Base-by-base conservation (phyloP, 345 rosid species). In the Theobroma cacao region DNA sequence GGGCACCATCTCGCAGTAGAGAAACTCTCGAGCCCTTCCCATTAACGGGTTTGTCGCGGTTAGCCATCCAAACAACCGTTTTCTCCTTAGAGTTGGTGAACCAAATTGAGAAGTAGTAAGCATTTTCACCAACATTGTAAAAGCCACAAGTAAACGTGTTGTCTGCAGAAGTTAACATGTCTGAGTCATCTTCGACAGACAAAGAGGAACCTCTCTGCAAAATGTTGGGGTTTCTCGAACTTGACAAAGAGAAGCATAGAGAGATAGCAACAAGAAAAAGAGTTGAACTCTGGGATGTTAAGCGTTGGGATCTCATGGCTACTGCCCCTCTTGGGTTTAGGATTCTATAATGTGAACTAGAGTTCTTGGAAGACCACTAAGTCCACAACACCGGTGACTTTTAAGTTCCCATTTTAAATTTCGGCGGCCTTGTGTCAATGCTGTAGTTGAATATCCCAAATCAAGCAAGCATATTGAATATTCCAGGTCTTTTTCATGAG, bases 51-150 rank as follows among this genome's bases (percentile, higher is more conserved):
- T 66, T 69, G 68, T 82, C 83, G 11, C 83, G 78, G 82, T 86
- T 88, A 33, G 87, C 91, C 75, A 63, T 85, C 91, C 91, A 88
- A 47, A 83, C 84, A 15, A 88, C 84, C 17, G 86, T 78, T 34
- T 30, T 80, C 52, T 86, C 64, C 8, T 38, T 55, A 12, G 85
- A 67, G 26, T 70, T 50, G 6, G 86, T 75, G 85, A 80, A 88
- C 89, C 91, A 86, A 36, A 88, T 77, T 0, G 89, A 82, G 75
- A 86, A 80, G 84, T 80, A 86, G 76, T 76, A 88, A 55, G 87
- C 87, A 64, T 86, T 86, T 67, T 80, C 82, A 65, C 82, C 87
- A 7, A 55, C 11, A 11, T 75, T 56, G 56, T 84, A 81, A 77
- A 89, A 85, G 22, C 92, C 90, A 79, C 88, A 84, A 9, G 82